phyloP scores from a whole-genome alignment of 176 grass and related monocot species.

The Echinochloa phyllopogon region DNA sequence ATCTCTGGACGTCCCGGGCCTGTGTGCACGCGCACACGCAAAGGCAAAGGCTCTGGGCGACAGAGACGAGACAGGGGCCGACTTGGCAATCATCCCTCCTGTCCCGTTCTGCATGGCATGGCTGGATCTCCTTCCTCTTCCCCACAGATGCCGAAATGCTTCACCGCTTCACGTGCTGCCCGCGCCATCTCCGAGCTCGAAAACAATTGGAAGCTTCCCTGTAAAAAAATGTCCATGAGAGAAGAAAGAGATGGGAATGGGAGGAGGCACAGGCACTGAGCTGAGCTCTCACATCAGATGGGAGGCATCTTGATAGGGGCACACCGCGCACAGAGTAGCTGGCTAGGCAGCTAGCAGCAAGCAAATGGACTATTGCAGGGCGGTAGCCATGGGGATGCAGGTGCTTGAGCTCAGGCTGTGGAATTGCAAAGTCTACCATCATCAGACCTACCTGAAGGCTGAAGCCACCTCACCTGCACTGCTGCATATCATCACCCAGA shows the following conservation, averaged over 20 bases:
- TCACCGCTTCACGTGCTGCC: conserved; percentile 17
- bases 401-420: conserved; percentile 21
- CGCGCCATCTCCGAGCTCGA: background rate
- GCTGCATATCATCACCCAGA: conserved; percentile 17
- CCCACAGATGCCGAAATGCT: background rate
- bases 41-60: conserved; percentile 36
- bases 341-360: conserved; percentile 62
- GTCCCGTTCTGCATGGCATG: conserved; percentile 35
- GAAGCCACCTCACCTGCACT: background rate
- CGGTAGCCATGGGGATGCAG: conserved; percentile 9
- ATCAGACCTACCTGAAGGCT: conserved; percentile 20
- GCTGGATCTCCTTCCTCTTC: conserved; percentile 12
- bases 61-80: conserved; percentile 35
- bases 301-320: conserved; percentile 60
- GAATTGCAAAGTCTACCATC: conserved; percentile 31
- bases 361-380: conserved; percentile 88
- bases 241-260: background rate
- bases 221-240: conserved; percentile 29
- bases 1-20: conserved; percentile 6
- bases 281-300: conserved; percentile 82
- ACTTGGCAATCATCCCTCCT: conserved; percentile 40
- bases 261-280: background rate
- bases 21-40: conserved; percentile 33
- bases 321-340: background rate
- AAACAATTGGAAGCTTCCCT: conserved; percentile 40